These are phyloP conservation scores for Skeletonema menzelii DNA, from an alignment of 108 stramenopile species.

Conservation along the genomic window DNA sequence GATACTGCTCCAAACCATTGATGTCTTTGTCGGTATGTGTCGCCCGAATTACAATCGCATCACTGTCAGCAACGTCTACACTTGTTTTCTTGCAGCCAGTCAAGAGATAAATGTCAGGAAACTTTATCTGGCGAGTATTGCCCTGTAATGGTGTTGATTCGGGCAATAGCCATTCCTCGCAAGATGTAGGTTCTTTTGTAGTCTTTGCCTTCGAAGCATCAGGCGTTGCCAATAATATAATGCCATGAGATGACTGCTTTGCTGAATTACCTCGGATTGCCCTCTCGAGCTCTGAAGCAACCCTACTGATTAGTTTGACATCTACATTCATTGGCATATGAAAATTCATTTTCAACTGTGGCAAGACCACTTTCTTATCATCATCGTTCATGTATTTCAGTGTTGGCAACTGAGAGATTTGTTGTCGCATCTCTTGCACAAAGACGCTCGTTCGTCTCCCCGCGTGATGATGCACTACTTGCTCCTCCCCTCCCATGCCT, in stretches of 20 bases:
- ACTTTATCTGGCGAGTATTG: conserved; percentile 11
- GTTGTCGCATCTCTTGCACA: conserved; percentile 33
- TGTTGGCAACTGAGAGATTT: neutral
- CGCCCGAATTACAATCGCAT: conserved; percentile 18
- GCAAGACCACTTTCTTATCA: neutral
- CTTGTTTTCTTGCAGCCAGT: conserved; percentile 14
- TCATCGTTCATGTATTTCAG: neutral
- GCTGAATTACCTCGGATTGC: neutral
- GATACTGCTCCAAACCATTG: conserved; percentile 3
- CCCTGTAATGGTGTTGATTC: neutral
- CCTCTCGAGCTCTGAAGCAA: conserved; percentile 8
- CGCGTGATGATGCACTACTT: neutral
- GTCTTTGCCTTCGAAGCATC: neutral
- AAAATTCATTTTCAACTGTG: conserved; percentile 20
- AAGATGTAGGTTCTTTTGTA: neutral
- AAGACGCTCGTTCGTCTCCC: conserved; percentile 9
- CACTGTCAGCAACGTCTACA: conserved; percentile 6
- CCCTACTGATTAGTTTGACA: neutral
- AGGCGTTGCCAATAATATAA: conserved; percentile 1
- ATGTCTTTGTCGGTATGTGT: neutral
- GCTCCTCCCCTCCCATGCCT: neutral
- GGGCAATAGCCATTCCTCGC: conserved; percentile 7
- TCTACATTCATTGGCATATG: conserved; percentile 4
- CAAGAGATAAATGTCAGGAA: conserved; percentile 26
- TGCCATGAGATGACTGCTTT: neutral